phyloP scores from a whole-genome alignment of 805 yeast species.

The Hanseniaspora taiwanica region DNA sequence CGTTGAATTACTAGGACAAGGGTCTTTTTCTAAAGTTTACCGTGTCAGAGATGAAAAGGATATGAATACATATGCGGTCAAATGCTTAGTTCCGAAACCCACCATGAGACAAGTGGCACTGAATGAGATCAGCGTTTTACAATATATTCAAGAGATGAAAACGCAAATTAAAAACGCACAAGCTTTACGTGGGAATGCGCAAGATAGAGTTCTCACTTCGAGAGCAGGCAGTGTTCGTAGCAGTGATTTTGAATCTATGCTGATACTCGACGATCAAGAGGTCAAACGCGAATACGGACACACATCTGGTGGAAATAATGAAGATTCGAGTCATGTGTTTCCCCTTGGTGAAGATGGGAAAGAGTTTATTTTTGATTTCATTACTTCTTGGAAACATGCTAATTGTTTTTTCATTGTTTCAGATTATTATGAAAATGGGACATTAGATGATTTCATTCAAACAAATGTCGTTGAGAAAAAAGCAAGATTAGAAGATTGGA shows the following conservation, averaged over 20 bases:
- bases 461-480: constrained; percentile 56
- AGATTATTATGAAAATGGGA: constrained; percentile 90
- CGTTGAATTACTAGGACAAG: constrained; percentile 62
- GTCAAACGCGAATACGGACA: constrained; percentile 12
- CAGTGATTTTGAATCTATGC: too few relatives aligned
- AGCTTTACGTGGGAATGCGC: not conserved
- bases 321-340: too few relatives aligned
- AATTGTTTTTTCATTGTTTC: constrained; percentile 81
- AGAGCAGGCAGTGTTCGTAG: too few relatives aligned
- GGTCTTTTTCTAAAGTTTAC: constrained; percentile 84
- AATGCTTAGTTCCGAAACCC: constrained; percentile 60
- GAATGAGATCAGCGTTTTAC: constrained; percentile 68
- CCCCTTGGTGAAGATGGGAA: too few relatives aligned
- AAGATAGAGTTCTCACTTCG: not conserved
- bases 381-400: constrained; percentile 37
- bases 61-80: constrained; percentile 61
- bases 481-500: constrained; percentile 69
- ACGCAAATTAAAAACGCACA: constrained; percentile 6
- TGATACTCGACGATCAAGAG: constrained; percentile 1
- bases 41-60: constrained; percentile 57
- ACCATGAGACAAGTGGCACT: constrained; percentile 47
- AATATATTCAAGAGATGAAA: constrained; percentile 26
- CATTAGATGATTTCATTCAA: constrained; percentile 69
- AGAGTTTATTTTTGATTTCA: constrained; percentile 64
- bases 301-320: constrained; percentile 14